A percentile compares a stretch with the other conserved stretches of the same genome.
These are phyloP conservation scores for Penicillium coffeae DNA, from an alignment of 495 filamentous ascomycete species.

Conservation along the genomic window DNA sequence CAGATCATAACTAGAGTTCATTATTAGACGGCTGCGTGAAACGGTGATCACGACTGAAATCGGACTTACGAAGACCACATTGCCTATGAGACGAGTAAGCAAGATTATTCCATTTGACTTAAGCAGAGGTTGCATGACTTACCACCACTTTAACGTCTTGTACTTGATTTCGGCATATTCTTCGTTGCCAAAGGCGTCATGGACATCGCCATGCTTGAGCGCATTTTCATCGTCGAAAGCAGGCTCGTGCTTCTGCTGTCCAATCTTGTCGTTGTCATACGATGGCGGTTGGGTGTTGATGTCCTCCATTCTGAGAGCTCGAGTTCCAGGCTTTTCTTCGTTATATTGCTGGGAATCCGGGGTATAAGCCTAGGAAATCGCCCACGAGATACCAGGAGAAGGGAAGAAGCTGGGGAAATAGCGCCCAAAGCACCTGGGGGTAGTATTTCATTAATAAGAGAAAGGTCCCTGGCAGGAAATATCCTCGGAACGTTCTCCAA, in stretches of 20 bases:
- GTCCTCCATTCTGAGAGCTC: constrained; percentile 15
- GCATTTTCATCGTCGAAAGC: constrained; percentile 27
- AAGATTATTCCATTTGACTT: neutral
- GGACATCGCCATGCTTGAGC: constrained; percentile 29
- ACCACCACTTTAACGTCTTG: constrained; percentile 48
- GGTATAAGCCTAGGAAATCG: neutral
- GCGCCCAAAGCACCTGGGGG: neutral
- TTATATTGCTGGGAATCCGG: neutral
- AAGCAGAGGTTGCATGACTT: constrained; percentile 8
- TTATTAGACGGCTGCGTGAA: constrained; percentile 7
- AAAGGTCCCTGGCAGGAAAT: neutral
- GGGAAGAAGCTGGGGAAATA: neutral
- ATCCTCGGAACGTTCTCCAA: constrained; percentile 1
- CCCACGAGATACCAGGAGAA: neutral
- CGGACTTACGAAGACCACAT: constrained; percentile 25
- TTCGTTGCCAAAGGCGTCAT: constrained; percentile 44
- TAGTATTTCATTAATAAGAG: constrained; percentile 5
- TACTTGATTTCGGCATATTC: constrained; percentile 43
- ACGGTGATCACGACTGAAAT: neutral
- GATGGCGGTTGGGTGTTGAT: constrained; percentile 17
- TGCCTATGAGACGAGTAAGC: constrained; percentile 26
- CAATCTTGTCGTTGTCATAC: constrained; percentile 22
- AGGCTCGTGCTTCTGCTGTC: constrained; percentile 9
- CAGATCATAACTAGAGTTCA: constrained; percentile 57
- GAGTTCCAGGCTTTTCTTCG: neutral